Conservation (phyloP, 2,329 filamentous ascomycete genomes). For the Akanthomyces lecanii region DNA sequence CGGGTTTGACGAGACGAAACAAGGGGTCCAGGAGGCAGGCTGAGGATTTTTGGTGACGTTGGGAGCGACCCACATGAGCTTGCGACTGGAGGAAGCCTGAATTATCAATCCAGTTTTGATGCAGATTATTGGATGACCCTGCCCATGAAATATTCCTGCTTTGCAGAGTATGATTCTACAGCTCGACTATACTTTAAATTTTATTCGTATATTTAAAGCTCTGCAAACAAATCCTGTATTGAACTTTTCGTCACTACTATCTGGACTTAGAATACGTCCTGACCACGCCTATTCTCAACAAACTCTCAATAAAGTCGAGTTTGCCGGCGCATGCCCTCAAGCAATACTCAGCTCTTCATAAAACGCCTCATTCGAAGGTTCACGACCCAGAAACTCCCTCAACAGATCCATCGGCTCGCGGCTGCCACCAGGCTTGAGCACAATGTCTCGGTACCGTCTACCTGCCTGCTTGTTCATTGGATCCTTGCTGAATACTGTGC, state of each 20-base stretch:
- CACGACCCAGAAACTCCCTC: constrained; percentile 66
- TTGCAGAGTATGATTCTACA: no score
- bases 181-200: no score
- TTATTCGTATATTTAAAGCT: no score
- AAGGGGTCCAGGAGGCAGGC: background rate
- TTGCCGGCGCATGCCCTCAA: background rate
- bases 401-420: constrained; percentile 72
- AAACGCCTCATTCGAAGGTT: constrained; percentile 68
- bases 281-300: no score
- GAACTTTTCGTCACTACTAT: no score
- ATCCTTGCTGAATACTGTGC: constrained; percentile 64
- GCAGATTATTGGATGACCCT: no score
- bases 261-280: no score
- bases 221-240: no score
- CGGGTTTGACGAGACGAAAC: background rate
- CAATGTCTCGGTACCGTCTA: constrained; percentile 66
- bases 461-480: constrained; percentile 69
- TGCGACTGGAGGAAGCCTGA: background rate
- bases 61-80: constrained; percentile 9
- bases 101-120: no score
- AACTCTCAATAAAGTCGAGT: no score
- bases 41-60: constrained; percentile 3
- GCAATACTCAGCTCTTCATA: constrained; percentile 61
- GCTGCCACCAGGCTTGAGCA: constrained; percentile 66
- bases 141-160: no score